Conservation (phyloP, 2,329 filamentous ascomycete genomes). For the Penicillium frequentans region DNA sequence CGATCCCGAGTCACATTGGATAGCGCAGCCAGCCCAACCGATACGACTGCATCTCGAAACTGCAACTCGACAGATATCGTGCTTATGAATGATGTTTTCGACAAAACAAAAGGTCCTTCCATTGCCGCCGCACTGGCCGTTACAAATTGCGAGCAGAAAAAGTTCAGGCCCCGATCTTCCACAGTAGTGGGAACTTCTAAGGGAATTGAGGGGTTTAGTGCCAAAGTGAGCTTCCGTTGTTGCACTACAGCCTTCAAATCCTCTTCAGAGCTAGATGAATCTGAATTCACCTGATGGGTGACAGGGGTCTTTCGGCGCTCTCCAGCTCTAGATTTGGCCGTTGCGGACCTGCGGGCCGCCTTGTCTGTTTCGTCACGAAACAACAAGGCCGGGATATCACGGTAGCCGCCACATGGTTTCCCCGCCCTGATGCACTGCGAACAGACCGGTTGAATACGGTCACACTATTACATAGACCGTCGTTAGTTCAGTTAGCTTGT, state of each 20-base stretch:
- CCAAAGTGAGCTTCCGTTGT: not conserved
- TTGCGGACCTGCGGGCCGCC: constrained; percentile 20
- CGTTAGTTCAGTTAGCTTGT: constrained; percentile 1
- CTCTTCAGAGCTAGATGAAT: not conserved
- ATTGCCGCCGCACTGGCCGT: constrained; percentile 4
- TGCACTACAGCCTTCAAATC: not conserved
- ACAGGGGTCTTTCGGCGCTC: constrained; percentile 13
- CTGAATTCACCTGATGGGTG: not conserved
- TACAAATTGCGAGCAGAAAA: constrained; percentile 25
- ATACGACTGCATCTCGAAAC: constrained; percentile 22
- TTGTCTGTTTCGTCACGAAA: constrained; percentile 33
- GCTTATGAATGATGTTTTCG: constrained; percentile 3
- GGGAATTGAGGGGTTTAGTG: constrained; percentile 5
- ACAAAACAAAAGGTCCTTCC: not conserved
- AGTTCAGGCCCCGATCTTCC: constrained; percentile 23
- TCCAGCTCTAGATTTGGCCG: constrained; percentile 19
- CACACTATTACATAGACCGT: constrained; percentile 22
- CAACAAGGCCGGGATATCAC: constrained; percentile 26
- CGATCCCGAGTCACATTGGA: constrained; percentile 25
- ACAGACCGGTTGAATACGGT: constrained; percentile 27
- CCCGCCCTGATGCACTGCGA: constrained; percentile 33
- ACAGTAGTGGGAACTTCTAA: constrained; percentile 7
- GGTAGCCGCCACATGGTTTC: constrained; percentile 31
- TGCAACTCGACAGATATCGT: constrained; percentile 5
- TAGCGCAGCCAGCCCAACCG: constrained; percentile 26